Conservation (phyloP, 2,329 filamentous ascomycete species). For the Ophioceras dolichostomum region DNA sequence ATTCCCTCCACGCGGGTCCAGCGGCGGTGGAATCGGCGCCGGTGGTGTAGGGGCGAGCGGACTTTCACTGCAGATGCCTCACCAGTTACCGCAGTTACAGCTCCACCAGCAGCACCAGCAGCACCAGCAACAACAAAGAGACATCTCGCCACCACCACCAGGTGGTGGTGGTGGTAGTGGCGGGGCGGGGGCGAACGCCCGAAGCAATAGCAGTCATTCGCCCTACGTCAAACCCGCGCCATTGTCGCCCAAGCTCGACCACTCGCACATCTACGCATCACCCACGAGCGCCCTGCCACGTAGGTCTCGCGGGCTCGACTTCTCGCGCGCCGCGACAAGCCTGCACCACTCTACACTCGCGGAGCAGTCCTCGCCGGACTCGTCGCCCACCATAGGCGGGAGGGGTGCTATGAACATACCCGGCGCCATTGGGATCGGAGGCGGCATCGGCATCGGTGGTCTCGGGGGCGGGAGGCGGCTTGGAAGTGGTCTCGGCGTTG, state of each 20-base stretch:
- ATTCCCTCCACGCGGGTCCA: conserved; percentile 46
- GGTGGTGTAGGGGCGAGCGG: conserved; percentile 45
- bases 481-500: not conserved
- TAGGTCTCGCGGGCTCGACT: conserved; percentile 82
- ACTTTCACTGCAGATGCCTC: conserved; percentile 15
- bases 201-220: not conserved
- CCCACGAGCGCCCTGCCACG: conserved; percentile 81
- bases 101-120: too few relatives aligned
- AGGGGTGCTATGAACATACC: conserved; percentile 54
- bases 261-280: conserved; percentile 73
- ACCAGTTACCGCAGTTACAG: too few relatives aligned
- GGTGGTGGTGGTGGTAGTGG: too few relatives aligned
- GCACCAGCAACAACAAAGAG: conserved; percentile 19
- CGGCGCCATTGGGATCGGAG: conserved; percentile 24
- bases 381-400: conserved; percentile 72
- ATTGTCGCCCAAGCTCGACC: conserved; percentile 76
- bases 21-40: conserved; percentile 65
- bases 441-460: too few relatives aligned
- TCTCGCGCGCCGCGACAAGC: conserved; percentile 84
- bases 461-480: not conserved
- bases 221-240: conserved; percentile 44
- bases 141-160: conserved; percentile 5
- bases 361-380: conserved; percentile 77
- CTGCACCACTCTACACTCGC: conserved; percentile 92
- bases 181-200: too few relatives aligned